Evolutionary conservation across 2,329 filamentous ascomycete species (phyloP).

Genomic region (Ramichloridium luteum): DNA sequence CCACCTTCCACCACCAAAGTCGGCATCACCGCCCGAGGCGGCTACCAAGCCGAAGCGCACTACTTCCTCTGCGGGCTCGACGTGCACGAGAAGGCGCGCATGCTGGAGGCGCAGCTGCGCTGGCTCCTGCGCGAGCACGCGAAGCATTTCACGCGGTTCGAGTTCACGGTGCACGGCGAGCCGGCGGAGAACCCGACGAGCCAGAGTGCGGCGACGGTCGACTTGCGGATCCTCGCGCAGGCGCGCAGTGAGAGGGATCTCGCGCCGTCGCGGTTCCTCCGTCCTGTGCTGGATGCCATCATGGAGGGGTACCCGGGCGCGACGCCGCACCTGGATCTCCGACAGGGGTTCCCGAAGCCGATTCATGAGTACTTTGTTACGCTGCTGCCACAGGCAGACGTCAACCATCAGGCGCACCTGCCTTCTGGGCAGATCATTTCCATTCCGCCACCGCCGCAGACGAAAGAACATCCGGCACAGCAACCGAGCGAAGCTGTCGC

Average conservation of each 20-base stretch:
- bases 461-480: constrained; percentile 22
- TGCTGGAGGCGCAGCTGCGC: constrained; percentile 35
- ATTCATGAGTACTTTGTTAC: constrained; percentile 34
- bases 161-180: constrained; percentile 30
- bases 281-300: constrained; percentile 35
- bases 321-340: constrained; percentile 20
- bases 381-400: constrained; percentile 19
- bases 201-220: constrained; percentile 38
- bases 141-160: constrained; percentile 25
- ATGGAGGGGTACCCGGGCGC: constrained; percentile 25
- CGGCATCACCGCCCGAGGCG: constrained; percentile 35
- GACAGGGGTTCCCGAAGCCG: constrained; percentile 31
- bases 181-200: constrained; percentile 32
- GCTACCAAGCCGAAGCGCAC: constrained; percentile 36
- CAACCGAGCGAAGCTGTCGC: constrained; percentile 24
- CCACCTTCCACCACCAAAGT: constrained; percentile 42
- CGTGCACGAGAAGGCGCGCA: constrained; percentile 34
- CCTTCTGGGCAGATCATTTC: constrained; percentile 21
- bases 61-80: constrained; percentile 36
- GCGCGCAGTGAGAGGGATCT: constrained; percentile 18
- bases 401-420: constrained; percentile 19
- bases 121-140: constrained; percentile 26
- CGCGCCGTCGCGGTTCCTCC: constrained; percentile 19
- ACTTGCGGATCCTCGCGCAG: constrained; percentile 31
- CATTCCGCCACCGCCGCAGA: constrained; percentile 23